A percentile compares a stretch with the other conserved stretches of the same genome.
Evolutionary conservation across 192 early-diverging fungal genomes (phyloP).

Genomic region (Rhizoclosmatium sp.): DNA sequence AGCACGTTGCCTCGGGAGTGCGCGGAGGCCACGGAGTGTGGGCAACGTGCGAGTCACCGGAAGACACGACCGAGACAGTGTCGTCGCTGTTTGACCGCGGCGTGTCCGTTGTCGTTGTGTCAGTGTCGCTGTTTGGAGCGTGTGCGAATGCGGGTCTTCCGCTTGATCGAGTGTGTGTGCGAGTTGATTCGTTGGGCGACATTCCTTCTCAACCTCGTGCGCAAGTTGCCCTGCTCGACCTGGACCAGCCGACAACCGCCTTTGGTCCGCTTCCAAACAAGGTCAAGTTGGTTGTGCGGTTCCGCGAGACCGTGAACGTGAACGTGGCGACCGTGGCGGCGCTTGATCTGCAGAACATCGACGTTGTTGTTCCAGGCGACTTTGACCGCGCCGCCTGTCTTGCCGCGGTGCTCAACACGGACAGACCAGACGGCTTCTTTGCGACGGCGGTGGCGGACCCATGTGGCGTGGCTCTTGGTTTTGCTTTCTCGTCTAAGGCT

Average conservation of each 20-base stretch:
- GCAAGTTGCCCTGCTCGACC: neutral
- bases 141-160: neutral
- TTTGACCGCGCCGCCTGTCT: neutral
- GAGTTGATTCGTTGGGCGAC: neutral
- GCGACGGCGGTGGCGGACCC: conserved; percentile 95
- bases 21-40: conserved; percentile 13
- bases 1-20: neutral
- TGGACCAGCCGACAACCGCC: neutral
- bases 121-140: neutral
- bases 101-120: neutral
- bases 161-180: neutral
- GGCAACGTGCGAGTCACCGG: neutral
- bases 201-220: neutral
- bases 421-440: conserved; percentile 91
- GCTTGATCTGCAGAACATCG: neutral
- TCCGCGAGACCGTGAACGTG: neutral
- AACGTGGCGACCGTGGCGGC: neutral
- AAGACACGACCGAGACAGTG: neutral
- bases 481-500: conserved; percentile 88
- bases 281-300: neutral
- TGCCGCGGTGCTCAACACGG: conserved; percentile 58
- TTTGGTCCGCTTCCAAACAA: neutral
- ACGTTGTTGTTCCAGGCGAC: neutral
- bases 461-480: conserved; percentile 83
- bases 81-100: neutral